Base-by-base conservation (phyloP, 169 alveolate genomes). In the Plasmodium malariae region DNA sequence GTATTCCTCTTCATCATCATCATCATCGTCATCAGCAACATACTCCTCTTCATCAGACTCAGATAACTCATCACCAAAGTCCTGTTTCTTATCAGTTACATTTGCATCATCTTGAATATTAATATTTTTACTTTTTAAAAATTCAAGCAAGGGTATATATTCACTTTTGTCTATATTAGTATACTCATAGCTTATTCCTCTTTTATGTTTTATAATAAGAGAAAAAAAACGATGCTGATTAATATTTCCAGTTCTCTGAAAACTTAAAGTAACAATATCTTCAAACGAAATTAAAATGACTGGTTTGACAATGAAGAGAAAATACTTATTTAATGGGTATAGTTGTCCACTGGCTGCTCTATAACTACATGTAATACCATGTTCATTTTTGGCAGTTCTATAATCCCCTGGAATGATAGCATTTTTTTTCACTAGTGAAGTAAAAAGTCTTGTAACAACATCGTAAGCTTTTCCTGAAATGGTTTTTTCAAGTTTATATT, bases 301-400 rank as follows among this genome's bases (percentile, higher is more conserved):
- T 26, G 99, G 99, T 89, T 98, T 98, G 70, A 96, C 97, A 43
- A 98, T 97, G 94, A 97, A 98, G 32, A 98, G 95, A 63, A 98
- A 94, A 49, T 98, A 95, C 62, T 98, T 98, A 92, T 97, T 96
- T 70, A 98, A 95, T 12, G 99, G 99, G 85, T 97, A 98, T 40
- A 98, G 92, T 65, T 96, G 98, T 12, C 99, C 99, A 80, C 98
- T 98, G 40, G 96, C 96, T 2, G 99, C 99, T 88, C 97, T 97
- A 88, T 97, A 97, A 51, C 99, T 97, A 94, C 99, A 98, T 67
- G 98, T 96, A 43, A 98, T 74, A 7, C 93, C 96, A 60, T 94
- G 92, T 54, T 92, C 95, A 69, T 96, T 95, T 94, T 95, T 97
- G 49, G 95, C 96, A 28, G 98, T 95, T 80, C 96, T 96, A 93